Evolutionary conservation across 331 rosid species (phyloP).

Genomic region (Ulmus americana): DNA sequence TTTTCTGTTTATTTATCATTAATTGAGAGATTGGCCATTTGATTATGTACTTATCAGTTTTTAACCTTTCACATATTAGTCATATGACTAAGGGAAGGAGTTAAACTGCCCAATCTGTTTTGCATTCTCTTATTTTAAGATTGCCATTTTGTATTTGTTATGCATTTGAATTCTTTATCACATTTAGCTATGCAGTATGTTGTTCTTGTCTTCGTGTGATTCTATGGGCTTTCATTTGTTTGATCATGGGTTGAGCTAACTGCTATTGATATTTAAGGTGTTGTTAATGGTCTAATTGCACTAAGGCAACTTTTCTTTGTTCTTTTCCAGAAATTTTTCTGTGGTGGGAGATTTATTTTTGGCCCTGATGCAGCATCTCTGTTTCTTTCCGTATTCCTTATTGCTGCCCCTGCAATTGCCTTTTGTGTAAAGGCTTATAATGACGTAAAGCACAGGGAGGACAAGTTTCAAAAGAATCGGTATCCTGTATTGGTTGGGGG

Average conservation of each 20-base stretch:
- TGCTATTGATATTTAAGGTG: background rate
- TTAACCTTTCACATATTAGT: too few species aligned
- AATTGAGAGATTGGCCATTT: too few species aligned
- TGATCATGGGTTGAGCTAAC: background rate
- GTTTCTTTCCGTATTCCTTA: slow-evolving; percentile 53
- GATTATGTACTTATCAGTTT: too few species aligned
- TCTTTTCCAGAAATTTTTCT: slow-evolving; percentile 60
- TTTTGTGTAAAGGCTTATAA: slow-evolving; percentile 57
- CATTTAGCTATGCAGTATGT: background rate
- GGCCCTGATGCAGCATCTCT: slow-evolving; percentile 87
- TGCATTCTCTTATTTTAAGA: background rate
- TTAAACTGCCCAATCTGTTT: background rate
- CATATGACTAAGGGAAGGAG: too few species aligned
- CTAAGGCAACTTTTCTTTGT: slow-evolving; percentile 27
- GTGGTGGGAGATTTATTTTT: slow-evolving; percentile 82
- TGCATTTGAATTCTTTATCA: background rate
- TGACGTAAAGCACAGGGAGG: slow-evolving; percentile 24
- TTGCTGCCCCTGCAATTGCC: slow-evolving; percentile 63
- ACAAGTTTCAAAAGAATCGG: slow-evolving; percentile 25
- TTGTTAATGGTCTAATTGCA: slow-evolving; percentile 9
- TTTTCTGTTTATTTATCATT: background rate
- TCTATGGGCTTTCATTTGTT: background rate
- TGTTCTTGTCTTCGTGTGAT: background rate
- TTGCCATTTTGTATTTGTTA: background rate
- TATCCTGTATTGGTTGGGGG: slow-evolving; percentile 46